Conservation (phyloP, 805 yeast genomes). For the Nadsonia fulvescens region DNA sequence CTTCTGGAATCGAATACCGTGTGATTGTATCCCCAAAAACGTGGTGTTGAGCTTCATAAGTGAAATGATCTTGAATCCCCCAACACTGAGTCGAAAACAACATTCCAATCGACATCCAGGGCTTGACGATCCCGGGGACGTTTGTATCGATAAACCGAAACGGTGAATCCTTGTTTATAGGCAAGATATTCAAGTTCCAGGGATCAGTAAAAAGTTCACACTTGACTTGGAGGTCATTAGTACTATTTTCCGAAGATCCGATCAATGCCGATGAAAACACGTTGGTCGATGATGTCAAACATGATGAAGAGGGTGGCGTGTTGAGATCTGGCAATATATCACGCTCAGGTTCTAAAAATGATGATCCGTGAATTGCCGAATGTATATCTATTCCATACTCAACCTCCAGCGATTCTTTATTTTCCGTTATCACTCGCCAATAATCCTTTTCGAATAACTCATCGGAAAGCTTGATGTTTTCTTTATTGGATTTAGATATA, state of each 20-base stretch:
- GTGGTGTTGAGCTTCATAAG: conserved; percentile 66
- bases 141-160: conserved; percentile 43
- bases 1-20: conserved; percentile 73
- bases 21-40: conserved; percentile 67
- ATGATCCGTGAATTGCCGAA: conserved; percentile 46
- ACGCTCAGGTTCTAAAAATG: conserved; percentile 40
- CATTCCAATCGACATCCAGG: conserved; percentile 78
- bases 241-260: too few species aligned
- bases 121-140: conserved; percentile 72
- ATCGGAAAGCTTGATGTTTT: too few species aligned
- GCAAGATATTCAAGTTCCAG: conserved; percentile 59
- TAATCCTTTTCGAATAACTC: conserved; percentile 41
- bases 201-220: too few species aligned
- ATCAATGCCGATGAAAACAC: too few species aligned
- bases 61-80: conserved; percentile 81
- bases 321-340: conserved; percentile 8
- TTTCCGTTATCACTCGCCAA: conserved; percentile 36
- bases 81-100: conserved; percentile 73
- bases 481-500: too few species aligned
- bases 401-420: conserved; percentile 35
- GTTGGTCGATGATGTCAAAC: too few species aligned
- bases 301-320: too few species aligned
- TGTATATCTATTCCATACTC: conserved; percentile 80
- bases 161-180: conserved; percentile 53
- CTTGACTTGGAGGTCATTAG: conserved; percentile 24